Evolutionary conservation across 2,329 filamentous ascomycete species (phyloP).

Genomic region (Sphaceloma murrayae): DNA sequence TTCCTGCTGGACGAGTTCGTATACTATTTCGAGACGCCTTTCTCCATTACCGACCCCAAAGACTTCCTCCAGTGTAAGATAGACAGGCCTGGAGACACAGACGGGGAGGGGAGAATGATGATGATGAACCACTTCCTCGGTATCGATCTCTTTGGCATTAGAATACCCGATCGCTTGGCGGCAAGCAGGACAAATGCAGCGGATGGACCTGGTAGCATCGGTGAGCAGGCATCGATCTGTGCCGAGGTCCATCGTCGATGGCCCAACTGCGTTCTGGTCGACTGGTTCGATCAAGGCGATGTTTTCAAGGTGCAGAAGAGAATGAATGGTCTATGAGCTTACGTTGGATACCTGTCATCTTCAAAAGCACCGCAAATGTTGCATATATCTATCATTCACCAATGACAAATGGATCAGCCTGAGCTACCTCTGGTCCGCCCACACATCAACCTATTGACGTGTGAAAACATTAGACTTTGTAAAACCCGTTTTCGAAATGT

Average conservation of each 20-base stretch:
- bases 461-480: too few relatives aligned
- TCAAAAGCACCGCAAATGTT: too few relatives aligned
- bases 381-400: not conserved
- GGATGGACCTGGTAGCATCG: conserved; percentile 38
- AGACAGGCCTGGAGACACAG: conserved; percentile 34
- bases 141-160: conserved; percentile 33
- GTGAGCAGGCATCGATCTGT: conserved; percentile 34
- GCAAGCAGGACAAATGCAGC: conserved; percentile 37
- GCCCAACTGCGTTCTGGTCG: conserved; percentile 37
- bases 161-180: conserved; percentile 34
- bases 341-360: too few relatives aligned
- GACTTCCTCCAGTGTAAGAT: conserved; percentile 36
- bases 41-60: conserved; percentile 31
- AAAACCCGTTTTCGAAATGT: too few relatives aligned
- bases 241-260: conserved; percentile 30
- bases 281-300: conserved; percentile 38
- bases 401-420: not conserved
- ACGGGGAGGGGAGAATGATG: conserved; percentile 35
- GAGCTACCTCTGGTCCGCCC: not conserved
- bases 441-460: too few relatives aligned
- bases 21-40: conserved; percentile 41
- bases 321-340: conserved; percentile 29
- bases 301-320: conserved; percentile 33
- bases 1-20: conserved; percentile 30
- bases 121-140: conserved; percentile 43